Conservation (phyloP, 768 basidiomycete genomes). For the Podaxis rugospora region DNA sequence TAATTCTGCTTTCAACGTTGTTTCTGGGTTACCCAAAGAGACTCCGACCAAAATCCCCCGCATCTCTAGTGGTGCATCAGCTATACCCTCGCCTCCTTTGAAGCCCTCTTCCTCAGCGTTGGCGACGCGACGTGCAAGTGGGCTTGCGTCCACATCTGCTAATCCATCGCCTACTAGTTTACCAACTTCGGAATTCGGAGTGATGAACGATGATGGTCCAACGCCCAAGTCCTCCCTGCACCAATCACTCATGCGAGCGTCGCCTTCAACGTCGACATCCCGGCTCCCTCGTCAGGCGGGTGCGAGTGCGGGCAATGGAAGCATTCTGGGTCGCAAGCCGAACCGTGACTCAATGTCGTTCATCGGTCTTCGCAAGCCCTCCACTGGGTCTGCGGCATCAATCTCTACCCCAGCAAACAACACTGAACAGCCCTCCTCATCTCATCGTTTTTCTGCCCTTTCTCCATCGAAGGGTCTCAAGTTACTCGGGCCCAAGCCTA, state of each 20-base stretch:
- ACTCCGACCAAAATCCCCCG: conserved; percentile 93
- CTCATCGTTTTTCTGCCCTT: conserved; percentile 74
- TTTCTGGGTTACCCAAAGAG: conserved; percentile 60
- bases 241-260: conserved; percentile 58
- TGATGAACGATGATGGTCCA: conserved; percentile 53
- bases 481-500: conserved; percentile 73
- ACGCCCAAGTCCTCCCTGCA: conserved; percentile 39
- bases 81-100: conserved; percentile 66
- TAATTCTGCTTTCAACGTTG: conserved; percentile 50
- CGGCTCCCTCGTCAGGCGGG: conserved; percentile 62
- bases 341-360: conserved; percentile 81
- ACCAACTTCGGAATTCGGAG: conserved; percentile 73
- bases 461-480: conserved; percentile 85
- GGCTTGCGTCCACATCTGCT: conserved; percentile 44
- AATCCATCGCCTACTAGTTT: conserved; percentile 60
- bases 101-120: conserved; percentile 48
- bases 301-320: conserved; percentile 38
- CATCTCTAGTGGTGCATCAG: conserved; percentile 81
- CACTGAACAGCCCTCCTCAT: conserved; percentile 25
- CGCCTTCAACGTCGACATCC: conserved; percentile 57
- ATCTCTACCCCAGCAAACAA: conserved; percentile 46
- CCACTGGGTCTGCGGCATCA: conserved; percentile 76
- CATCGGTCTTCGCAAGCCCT: conserved; percentile 74
- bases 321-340: conserved; percentile 50
- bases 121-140: conserved; percentile 62